Evolutionary conservation across 2,329 filamentous ascomycete species (phyloP).

Genomic region (Fusarium austroafricanum): DNA sequence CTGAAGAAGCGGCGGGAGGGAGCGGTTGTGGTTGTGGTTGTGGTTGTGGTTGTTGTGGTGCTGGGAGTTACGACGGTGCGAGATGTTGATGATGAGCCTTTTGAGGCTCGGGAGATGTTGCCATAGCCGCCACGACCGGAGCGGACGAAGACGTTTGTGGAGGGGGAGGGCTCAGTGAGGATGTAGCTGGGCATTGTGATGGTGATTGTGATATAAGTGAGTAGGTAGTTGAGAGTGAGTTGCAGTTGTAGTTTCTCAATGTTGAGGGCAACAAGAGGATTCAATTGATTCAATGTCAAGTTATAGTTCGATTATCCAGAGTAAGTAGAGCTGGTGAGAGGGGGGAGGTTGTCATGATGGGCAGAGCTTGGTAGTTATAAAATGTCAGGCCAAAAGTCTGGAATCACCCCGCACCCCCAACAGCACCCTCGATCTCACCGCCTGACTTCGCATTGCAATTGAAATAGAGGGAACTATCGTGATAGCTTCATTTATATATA

Average conservation of each 20-base stretch:
- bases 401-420: no score
- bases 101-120: slow-evolving; percentile 64
- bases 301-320: not conserved
- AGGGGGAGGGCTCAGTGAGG: slow-evolving; percentile 50
- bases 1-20: slow-evolving; percentile 67
- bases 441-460: no score
- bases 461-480: no score
- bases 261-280: not conserved
- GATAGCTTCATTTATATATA: no score
- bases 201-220: slow-evolving; percentile 19
- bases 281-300: not conserved
- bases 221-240: slow-evolving; percentile 6
- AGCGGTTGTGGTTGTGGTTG: slow-evolving; percentile 50
- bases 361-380: slow-evolving; percentile 41
- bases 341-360: slow-evolving; percentile 39
- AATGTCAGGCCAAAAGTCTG: no score
- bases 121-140: slow-evolving; percentile 67
- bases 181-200: slow-evolving; percentile 49
- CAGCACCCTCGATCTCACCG: no score
- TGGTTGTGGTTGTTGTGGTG: slow-evolving; percentile 51
- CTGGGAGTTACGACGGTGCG: slow-evolving; percentile 57
- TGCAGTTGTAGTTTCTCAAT: slow-evolving; percentile 11
- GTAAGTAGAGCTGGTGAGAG: slow-evolving; percentile 8
- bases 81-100: slow-evolving; percentile 57
- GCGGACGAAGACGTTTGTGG: slow-evolving; percentile 55